Percentiles rank a stretch among this genome's conserved stretches.
phyloP scores from a whole-genome alignment of 108 stramenopile species.

The Pseudonitzschia delicatissima region DNA sequence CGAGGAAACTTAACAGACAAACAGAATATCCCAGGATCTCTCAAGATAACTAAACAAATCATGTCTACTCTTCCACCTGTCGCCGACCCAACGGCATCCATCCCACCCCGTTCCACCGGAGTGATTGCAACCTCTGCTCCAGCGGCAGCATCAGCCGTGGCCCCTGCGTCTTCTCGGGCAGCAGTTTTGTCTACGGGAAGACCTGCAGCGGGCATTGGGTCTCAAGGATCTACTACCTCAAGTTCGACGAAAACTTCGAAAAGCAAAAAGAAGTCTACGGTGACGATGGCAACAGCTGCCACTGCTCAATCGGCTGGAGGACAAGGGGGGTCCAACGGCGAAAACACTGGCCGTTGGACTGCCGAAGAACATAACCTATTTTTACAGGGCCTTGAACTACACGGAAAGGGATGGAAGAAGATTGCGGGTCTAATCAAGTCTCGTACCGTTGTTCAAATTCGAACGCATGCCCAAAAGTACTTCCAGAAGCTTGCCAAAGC shows the following conservation, averaged over 20 bases:
- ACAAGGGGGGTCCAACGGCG: conserved; percentile 31
- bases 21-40: too few relatives aligned
- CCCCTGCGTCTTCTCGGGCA: background rate
- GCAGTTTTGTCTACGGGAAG: background rate
- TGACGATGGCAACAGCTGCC: conserved; percentile 42
- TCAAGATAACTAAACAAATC: background rate
- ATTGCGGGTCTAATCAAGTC: conserved; percentile 89
- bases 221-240: background rate
- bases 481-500: conserved; percentile 98
- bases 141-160: conserved; percentile 7
- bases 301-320: conserved; percentile 22
- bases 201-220: conserved; percentile 1
- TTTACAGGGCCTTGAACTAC: conserved; percentile 89
- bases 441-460: conserved; percentile 94
- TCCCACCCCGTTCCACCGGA: too few relatives aligned
- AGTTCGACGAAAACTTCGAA: conserved; percentile 13
- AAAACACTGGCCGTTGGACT: conserved; percentile 98
- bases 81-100: conserved; percentile 21
- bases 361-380: conserved; percentile 94
- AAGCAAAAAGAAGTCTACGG: conserved; percentile 48
- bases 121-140: background rate
- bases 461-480: conserved; percentile 99
- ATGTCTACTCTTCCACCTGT: conserved; percentile 24
- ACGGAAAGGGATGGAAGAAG: conserved; percentile 96
- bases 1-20: too few relatives aligned